These are phyloP conservation scores for Sporodiniella umbellata DNA, from an alignment of 371 early-diverging fungal species.

Conservation along the genomic window DNA sequence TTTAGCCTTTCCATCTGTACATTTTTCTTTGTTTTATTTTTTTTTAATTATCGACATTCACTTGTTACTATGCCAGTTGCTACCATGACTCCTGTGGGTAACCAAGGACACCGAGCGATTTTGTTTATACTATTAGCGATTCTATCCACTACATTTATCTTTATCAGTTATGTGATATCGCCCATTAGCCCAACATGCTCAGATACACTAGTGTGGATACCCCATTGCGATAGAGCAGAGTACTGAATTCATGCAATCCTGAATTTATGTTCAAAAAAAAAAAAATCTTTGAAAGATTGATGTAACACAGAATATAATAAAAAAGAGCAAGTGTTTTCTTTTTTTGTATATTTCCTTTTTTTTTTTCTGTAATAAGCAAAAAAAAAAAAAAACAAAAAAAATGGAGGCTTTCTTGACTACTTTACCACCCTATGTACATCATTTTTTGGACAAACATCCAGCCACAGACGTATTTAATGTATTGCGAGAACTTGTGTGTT, in stretches of 20 bases:
- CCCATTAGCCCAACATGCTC: background rate
- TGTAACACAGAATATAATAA: background rate
- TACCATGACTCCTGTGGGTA: background rate
- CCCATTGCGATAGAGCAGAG: background rate
- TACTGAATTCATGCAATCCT: background rate
- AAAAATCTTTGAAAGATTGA: background rate
- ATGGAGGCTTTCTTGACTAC: conserved; percentile 50
- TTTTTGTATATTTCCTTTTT: background rate
- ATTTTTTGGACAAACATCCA: conserved; percentile 36
- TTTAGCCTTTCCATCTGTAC: too few species aligned
- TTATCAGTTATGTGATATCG: background rate
- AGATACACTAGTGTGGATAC: background rate
- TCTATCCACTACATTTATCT: background rate
- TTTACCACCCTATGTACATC: conserved; percentile 50
- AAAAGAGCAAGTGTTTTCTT: background rate
- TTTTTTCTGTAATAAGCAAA: background rate
- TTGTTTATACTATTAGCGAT: background rate
- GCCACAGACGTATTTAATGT: conserved; percentile 41
- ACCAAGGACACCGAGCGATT: background rate
- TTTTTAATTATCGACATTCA: background rate
- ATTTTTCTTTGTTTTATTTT: background rate
- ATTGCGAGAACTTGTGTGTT: conserved; percentile 43
- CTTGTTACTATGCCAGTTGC: too few species aligned
- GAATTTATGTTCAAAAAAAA: background rate
- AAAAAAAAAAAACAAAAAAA: too few species aligned